These are phyloP conservation scores for Pichia cephalocereana DNA, from an alignment of 805 yeast genomes.

Conservation along the genomic window DNA sequence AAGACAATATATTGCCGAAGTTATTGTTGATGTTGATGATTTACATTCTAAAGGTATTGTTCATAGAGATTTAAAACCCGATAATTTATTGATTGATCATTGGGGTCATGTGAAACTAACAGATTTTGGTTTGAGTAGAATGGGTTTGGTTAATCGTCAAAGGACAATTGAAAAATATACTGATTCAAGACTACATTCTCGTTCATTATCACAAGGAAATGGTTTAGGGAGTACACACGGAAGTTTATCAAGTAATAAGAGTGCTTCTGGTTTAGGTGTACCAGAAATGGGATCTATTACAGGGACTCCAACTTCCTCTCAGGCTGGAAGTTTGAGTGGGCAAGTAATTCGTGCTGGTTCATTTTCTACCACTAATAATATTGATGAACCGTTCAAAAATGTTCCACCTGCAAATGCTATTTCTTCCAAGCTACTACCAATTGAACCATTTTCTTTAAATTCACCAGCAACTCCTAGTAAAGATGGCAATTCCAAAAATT, in stretches of 20 bases:
- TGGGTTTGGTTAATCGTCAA: conserved; percentile 83
- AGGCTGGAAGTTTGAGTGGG: conserved; percentile 6
- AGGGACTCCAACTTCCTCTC: conserved; percentile 6
- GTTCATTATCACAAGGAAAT: conserved; percentile 2
- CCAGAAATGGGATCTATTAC: conserved; percentile 2
- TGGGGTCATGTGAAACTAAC: conserved; percentile 87
- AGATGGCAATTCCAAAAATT: neutral
- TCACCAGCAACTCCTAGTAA: neutral
- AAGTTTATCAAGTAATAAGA: conserved; percentile 5
- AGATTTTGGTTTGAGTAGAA: conserved; percentile 88
- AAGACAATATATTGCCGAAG: conserved; percentile 77
- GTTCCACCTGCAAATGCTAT: neutral
- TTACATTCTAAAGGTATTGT: conserved; percentile 83
- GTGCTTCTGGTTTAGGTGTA: conserved; percentile 4
- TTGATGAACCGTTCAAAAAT: neutral
- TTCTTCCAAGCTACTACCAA: neutral
- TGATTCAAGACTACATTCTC: neutral
- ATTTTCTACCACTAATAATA: neutral
- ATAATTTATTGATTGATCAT: conserved; percentile 77
- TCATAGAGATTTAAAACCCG: conserved; percentile 94
- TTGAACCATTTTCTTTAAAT: conserved; percentile 22
- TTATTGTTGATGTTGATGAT: conserved; percentile 82
- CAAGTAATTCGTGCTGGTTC: neutral
- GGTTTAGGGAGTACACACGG: neutral
- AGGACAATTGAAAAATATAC: conserved; percentile 19